phyloP scores from a whole-genome alignment of 129 eudicot genomes.

The Tagetes erecta region DNA sequence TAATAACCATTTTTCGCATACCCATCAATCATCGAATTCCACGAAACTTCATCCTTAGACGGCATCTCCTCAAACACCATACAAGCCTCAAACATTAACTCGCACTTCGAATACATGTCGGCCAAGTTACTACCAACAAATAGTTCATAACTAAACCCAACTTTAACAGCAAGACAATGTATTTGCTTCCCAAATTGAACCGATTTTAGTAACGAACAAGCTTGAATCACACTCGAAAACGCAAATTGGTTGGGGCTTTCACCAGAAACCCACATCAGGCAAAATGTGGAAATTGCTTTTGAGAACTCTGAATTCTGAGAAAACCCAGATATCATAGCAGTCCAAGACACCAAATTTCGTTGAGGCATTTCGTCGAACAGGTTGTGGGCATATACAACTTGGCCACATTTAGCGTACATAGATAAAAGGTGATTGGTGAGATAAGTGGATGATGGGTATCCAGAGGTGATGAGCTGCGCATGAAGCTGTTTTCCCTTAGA shows the following conservation, averaged over 20 bases:
- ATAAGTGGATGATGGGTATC: conserved; percentile 35
- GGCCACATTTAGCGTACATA: conserved; percentile 46
- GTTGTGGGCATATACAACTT: conserved; percentile 33
- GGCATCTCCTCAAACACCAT: conserved; percentile 59
- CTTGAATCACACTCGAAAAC: conserved; percentile 53
- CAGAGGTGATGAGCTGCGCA: conserved; percentile 41
- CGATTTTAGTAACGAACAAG: conserved; percentile 33
- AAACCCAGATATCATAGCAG: conserved; percentile 51
- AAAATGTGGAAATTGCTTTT: conserved; percentile 36
- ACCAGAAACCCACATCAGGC: conserved; percentile 35
- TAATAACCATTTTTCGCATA: conserved; percentile 42
- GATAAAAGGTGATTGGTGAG: conserved; percentile 41
- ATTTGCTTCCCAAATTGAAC: conserved; percentile 38
- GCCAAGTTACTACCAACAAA: conserved; percentile 62
- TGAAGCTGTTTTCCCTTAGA: conserved; percentile 46
- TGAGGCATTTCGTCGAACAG: conserved; percentile 52
- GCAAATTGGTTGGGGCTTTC: conserved; percentile 45
- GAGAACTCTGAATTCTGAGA: conserved; percentile 34
- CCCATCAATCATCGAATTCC: conserved; percentile 58
- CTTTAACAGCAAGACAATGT: conserved; percentile 41
- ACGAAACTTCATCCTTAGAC: conserved; percentile 46
- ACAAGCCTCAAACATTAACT: conserved; percentile 45
- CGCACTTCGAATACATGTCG: conserved; percentile 54
- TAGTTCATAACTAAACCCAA: conserved; percentile 42
- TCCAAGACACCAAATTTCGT: conserved; percentile 54